Conservation (phyloP, 805 yeast species). For the Kuraishia hungarica region DNA sequence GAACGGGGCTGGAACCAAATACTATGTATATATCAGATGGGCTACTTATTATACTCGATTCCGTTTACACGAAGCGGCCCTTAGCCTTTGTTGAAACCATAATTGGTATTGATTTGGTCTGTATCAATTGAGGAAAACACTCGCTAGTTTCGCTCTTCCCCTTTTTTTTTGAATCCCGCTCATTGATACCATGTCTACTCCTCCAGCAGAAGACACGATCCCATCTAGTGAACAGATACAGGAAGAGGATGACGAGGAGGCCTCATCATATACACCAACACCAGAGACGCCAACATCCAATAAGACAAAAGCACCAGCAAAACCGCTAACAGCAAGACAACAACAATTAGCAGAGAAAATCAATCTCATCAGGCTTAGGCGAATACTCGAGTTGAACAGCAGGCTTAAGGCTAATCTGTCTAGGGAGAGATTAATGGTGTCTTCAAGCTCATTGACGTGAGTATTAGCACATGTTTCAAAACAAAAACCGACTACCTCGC, state of each 20-base stretch:
- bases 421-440: conserved; percentile 48
- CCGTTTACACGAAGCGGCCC: too few species aligned
- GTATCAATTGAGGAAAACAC: too few species aligned
- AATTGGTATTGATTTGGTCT: too few species aligned
- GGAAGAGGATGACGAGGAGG: background rate
- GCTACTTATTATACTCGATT: too few species aligned
- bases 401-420: conserved; percentile 35
- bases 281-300: background rate
- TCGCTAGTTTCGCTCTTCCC: too few species aligned
- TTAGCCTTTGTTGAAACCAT: too few species aligned
- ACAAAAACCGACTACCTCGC: background rate
- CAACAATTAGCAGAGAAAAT: conserved; percentile 21
- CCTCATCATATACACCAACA: background rate
- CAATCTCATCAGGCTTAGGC: conserved; percentile 39
- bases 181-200: too few species aligned
- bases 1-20: too few species aligned
- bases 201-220: too few species aligned
- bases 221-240: too few species aligned
- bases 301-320: background rate
- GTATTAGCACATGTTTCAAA: background rate
- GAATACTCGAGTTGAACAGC: conserved; percentile 42
- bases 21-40: too few species aligned
- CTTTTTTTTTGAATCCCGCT: too few species aligned
- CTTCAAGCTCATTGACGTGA: conserved; percentile 15
- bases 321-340: background rate